Evolutionary conservation across 129 eudicot species (phyloP).

Genomic region (Silybum marianum): DNA sequence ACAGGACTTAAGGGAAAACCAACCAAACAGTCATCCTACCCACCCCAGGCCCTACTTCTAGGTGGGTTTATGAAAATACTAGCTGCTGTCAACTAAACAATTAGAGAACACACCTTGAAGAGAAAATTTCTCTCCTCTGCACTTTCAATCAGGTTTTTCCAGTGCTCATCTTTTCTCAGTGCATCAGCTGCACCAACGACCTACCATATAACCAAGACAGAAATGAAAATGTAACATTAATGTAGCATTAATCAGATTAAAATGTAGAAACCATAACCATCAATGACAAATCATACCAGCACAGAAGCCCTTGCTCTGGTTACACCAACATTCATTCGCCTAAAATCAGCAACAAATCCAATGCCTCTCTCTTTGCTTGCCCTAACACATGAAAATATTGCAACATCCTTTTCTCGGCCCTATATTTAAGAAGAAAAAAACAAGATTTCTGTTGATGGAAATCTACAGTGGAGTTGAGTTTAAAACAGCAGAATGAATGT

Average conservation of each 20-base stretch:
- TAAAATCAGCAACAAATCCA: conserved; percentile 81
- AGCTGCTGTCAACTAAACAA: neutral
- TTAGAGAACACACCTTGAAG: conserved; percentile 50
- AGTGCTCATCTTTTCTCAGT: conserved; percentile 68
- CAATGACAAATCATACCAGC: conserved; percentile 56
- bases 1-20: too few relatives aligned
- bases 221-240: too few relatives aligned
- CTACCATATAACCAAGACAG: conserved; percentile 39
- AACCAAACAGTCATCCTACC: neutral
- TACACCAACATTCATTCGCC: conserved; percentile 97
- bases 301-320: conserved; percentile 95
- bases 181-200: conserved; percentile 90
- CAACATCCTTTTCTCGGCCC: conserved; percentile 98
- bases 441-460: neutral
- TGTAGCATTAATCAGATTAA: neutral
- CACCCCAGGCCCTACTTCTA: neutral
- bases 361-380: conserved; percentile 72
- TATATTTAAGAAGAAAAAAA: conserved; percentile 20
- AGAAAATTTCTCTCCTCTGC: conserved; percentile 73
- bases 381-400: conserved; percentile 93
- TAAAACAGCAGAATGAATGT: neutral
- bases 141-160: conserved; percentile 78
- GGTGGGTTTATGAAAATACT: neutral
- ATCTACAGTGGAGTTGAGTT: conserved; percentile 2
- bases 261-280: neutral